Evolutionary conservation across 2,329 filamentous ascomycete species (phyloP), one percentile per base, ranked within the genome.

Genomic region (Microdochium paspali): DNA sequence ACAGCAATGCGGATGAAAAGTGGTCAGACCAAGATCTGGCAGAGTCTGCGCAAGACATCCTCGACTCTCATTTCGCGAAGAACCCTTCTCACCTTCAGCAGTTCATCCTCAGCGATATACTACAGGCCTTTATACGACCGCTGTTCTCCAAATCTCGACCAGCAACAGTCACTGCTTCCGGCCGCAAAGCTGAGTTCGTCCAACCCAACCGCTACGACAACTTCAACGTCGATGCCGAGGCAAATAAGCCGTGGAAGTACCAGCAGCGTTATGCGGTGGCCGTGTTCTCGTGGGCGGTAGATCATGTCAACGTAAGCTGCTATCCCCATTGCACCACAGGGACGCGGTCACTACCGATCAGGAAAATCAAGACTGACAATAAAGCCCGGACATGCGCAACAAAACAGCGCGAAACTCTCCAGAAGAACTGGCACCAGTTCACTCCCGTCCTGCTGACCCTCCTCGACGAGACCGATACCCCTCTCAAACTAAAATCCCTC

Each of bases 371-470:
- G 15, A 12, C 31, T 28, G 31, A 35, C 6, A 35, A n/a, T 49
- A 21, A 20, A 13, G 23, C 9, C 21, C 30, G 42, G 4, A 24
- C 43, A 44, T 28, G 45, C 42, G 28, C 20, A 44, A 40, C 23
- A 40, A 25, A 10, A 13, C 15, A 46, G 42, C 12, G 6, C 18
- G 35, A 40, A 18, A 40, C 35, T 21, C 63, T 85, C 10, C 64
- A 74, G 51, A 60, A 69, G 10, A 67, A 81, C 55, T 91, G 86
- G 84, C 79, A 80, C 3, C 66, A 87, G 7, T 77, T 85, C 49
- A 75, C 83, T 2, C 87, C 87, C 1, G 80, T 84, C 0, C 67
- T 91, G 3, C 70, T 91, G 4, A 78, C 80, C 0, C 72, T 91
- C 4, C 65, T 82, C 24, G 86, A 90, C 59, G 84, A 88, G 54